Evolutionary conservation across 257 asterid species (phyloP).

Genomic region (Salvia hispanica): DNA sequence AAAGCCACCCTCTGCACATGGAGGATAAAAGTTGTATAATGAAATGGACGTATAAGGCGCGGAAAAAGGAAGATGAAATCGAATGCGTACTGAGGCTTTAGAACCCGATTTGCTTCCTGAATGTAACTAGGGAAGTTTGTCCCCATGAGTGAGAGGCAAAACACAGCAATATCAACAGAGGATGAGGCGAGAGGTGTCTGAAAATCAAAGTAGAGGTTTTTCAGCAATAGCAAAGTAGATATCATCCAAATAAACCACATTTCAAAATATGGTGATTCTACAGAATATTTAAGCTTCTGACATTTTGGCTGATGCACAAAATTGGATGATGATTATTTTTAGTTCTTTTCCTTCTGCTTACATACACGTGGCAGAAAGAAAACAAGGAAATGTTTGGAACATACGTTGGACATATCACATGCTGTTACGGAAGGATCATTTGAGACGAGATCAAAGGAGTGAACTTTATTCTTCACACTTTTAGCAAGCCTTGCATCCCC

Average conservation of each 20-base stretch:
- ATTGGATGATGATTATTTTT: not conserved
- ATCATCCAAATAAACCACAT: not conserved
- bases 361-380: not conserved
- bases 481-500: slow-evolving; percentile 89
- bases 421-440: slow-evolving; percentile 82
- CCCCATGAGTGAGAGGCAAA: slow-evolving; percentile 97
- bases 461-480: slow-evolving; percentile 83
- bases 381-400: slow-evolving; percentile 26
- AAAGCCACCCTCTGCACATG: slow-evolving; percentile 85
- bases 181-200: slow-evolving; percentile 84
- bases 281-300: not conserved
- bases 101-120: slow-evolving; percentile 80
- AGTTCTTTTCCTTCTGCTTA: slow-evolving; percentile 9
- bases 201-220: slow-evolving; percentile 29
- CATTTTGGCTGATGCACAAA: not conserved
- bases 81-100: slow-evolving; percentile 58
- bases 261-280: not conserved
- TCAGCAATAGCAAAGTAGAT: not conserved
- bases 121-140: slow-evolving; percentile 78
- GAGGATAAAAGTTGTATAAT: slow-evolving; percentile 22
- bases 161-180: slow-evolving; percentile 81
- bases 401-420: slow-evolving; percentile 90
- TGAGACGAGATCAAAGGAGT: slow-evolving; percentile 84
- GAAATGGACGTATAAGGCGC: slow-evolving; percentile 9
- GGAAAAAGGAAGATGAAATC: slow-evolving; percentile 17